Conservation (phyloP, 768 basidiomycete genomes). For the Suillus clintonianus region DNA sequence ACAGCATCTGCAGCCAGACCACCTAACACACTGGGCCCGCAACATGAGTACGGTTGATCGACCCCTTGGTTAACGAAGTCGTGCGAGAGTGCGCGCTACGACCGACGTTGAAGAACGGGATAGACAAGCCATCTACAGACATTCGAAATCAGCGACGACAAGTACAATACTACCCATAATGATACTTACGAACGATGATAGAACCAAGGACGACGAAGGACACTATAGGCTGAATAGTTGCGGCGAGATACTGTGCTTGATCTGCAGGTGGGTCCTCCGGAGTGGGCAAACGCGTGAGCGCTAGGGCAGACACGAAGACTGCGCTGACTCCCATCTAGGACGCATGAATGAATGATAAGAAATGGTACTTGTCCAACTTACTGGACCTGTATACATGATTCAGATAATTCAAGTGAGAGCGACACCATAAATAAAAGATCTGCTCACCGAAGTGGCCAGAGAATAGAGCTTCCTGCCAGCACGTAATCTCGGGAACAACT, state of each 20-base stretch:
- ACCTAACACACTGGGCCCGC: constrained; percentile 45
- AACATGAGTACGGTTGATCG: constrained; percentile 35
- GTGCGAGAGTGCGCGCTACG: constrained; percentile 47
- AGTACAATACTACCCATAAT: neutral
- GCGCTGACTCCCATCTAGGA: constrained; percentile 88
- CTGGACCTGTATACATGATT: constrained; percentile 45
- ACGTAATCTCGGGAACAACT: constrained; percentile 85
- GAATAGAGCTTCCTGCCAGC: constrained; percentile 87
- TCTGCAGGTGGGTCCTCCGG: constrained; percentile 61
- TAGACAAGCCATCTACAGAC: constrained; percentile 58
- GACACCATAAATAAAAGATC: constrained; percentile 9
- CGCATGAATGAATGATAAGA: neutral
- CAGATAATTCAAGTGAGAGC: neutral
- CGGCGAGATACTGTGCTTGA: constrained; percentile 71
- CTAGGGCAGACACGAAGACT: constrained; percentile 82
- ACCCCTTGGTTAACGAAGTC: constrained; percentile 44
- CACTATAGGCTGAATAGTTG: constrained; percentile 78
- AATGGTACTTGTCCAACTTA: constrained; percentile 29
- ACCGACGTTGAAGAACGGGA: constrained; percentile 64
- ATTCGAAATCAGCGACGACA: neutral
- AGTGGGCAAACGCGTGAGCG: constrained; percentile 58
- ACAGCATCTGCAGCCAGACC: constrained; percentile 1
- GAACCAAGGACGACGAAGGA: constrained; percentile 87
- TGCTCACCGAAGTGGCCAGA: constrained; percentile 82
- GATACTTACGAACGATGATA: constrained; percentile 72